Evolutionary conservation across 805 yeast species (phyloP), one percentile per base, ranked within the genome.

Genomic region (Starmerella floricola): DNA sequence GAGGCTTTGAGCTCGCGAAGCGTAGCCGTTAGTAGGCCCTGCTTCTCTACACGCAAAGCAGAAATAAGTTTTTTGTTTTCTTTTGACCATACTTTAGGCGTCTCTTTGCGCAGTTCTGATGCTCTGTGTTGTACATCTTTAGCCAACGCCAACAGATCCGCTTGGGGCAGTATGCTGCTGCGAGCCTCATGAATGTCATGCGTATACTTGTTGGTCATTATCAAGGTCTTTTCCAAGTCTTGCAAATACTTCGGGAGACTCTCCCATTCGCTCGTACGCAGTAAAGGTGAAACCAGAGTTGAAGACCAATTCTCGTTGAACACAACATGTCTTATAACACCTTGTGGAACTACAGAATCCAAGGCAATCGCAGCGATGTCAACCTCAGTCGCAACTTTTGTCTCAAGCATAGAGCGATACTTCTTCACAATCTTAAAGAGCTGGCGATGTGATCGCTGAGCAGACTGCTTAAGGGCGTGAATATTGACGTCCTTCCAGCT

Each of bases 401-500:
- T 68, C 5, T 68, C 58, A 10, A 87, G 60, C 26, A 79, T 54
- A 2, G 70, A 69, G 40, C 97, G 73, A 58, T 83, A 91, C 59
- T 85, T 85, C 44, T 86, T 71, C 10, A 88, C 80, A 39, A 82
- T 59, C 61, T 86, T 91, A 72, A 79, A 88, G 40, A 91, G 74
- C 52, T 70, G 75, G 49, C 76, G 74, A 56, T 93, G 98, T 1
- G 96, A 86, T 36, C 80, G 74, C 49, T 85, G 76, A 5, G 98
- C 91, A 61, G 95, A 84, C 61, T 87, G 96, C 52, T 84, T 86
- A 54, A 91, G 68, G 0, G 98, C 95, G 56, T 82, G 93, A 34
- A 86, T 74, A 55, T 91, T 93, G 11, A 86, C 87, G 63, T 91
- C 99, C 53, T 87, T 86, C 97, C 97, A 93, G 55, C 95, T 83